Conservation (phyloP, 306 rosid genomes). For the Glycine latifolia region DNA sequence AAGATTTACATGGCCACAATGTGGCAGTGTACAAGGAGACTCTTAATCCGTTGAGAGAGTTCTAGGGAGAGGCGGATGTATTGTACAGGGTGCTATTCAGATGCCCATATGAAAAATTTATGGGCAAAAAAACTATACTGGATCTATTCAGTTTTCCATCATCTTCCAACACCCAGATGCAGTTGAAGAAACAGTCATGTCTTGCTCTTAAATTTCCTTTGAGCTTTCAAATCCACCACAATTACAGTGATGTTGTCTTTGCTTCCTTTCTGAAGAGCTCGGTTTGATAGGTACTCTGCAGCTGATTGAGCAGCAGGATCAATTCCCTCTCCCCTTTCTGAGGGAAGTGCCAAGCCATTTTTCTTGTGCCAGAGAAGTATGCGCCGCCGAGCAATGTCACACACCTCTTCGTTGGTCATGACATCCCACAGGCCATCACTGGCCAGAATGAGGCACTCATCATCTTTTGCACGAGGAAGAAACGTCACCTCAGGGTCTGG, state of each 20-base stretch:
- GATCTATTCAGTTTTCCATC: conserved; percentile 45
- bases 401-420: conserved; percentile 83
- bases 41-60: conserved; percentile 40
- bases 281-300: conserved; percentile 77
- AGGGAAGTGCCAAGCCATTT: conserved; percentile 62
- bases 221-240: conserved; percentile 90
- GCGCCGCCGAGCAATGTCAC: conserved; percentile 80
- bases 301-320: conserved; percentile 97
- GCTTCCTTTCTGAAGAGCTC: conserved; percentile 88
- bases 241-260: conserved; percentile 85
- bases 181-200: conserved; percentile 52
- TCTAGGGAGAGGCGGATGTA: conserved; percentile 52
- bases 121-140: conserved; percentile 61
- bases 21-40: conserved; percentile 50
- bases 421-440: conserved; percentile 97
- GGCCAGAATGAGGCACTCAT: conserved; percentile 85
- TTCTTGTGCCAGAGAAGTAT: conserved; percentile 88
- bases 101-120: conserved; percentile 67
- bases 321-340: conserved; percentile 70
- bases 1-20: conserved; percentile 70
- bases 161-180: conserved; percentile 33
- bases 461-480: conserved; percentile 78
- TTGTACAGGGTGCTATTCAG: conserved; percentile 59
- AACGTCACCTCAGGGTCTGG: conserved; percentile 88
- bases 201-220: conserved; percentile 83